These are phyloP conservation scores for Leccinellum rugosiceps DNA, from an alignment of 768 basidiomycete species.

Conservation along the genomic window DNA sequence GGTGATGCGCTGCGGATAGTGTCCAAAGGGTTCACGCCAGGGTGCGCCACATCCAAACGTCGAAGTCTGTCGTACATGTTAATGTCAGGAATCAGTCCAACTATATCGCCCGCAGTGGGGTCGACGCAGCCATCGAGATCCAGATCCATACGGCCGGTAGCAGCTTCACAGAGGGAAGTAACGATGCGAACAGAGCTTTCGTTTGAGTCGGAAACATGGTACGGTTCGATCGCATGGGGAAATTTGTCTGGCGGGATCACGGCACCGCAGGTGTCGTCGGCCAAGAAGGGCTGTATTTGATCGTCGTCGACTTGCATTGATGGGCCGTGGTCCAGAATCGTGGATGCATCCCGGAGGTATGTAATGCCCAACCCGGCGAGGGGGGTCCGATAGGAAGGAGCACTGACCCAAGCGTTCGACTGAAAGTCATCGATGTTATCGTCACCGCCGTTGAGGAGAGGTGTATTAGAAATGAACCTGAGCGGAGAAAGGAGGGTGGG, in stretches of 20 bases:
- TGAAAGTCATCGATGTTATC: constrained; percentile 24
- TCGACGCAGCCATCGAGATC: constrained; percentile 11
- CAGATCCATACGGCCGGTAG: neutral
- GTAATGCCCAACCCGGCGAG: constrained; percentile 30
- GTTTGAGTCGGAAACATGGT: neutral
- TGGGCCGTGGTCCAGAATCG: neutral
- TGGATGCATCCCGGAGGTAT: constrained; percentile 1
- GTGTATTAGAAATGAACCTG: constrained; percentile 9
- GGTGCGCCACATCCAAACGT: constrained; percentile 11
- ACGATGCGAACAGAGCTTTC: neutral
- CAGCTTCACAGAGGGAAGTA: neutral
- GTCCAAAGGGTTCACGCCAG: constrained; percentile 41
- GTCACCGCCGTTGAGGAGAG: neutral
- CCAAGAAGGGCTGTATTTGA: neutral
- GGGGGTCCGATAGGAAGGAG: constrained; percentile 5
- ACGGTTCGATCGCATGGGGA: neutral
- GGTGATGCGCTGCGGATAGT: constrained; percentile 24
- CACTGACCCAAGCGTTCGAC: constrained; percentile 27
- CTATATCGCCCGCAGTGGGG: constrained; percentile 2
- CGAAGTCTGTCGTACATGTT: constrained; percentile 33
- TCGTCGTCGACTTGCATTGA: constrained; percentile 9
- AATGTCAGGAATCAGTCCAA: constrained; percentile 33
- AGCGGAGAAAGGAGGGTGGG: constrained; percentile 31
- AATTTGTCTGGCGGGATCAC: neutral
- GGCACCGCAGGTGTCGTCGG: neutral